These are phyloP conservation scores for Boletus reticuloceps DNA, from an alignment of 768 basidiomycete species.

Conservation along the genomic window DNA sequence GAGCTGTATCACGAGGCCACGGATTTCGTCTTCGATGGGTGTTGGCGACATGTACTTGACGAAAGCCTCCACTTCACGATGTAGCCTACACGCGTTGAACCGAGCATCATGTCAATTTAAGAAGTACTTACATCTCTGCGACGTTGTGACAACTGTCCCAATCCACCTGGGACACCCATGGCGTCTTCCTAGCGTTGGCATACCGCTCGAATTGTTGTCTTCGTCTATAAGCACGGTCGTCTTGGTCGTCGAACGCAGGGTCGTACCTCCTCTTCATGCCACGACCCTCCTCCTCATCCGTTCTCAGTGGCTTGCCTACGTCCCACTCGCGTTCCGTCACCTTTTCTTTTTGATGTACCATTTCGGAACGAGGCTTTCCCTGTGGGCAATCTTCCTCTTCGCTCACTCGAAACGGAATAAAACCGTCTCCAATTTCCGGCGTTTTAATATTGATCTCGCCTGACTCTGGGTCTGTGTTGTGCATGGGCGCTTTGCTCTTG, in stretches of 20 bases:
- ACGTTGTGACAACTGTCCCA: constrained; percentile 76
- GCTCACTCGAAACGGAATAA: too few relatives aligned
- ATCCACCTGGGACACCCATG: constrained; percentile 71
- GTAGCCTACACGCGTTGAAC: constrained; percentile 52
- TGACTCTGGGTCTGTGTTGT: too few relatives aligned
- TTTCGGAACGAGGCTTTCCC: constrained; percentile 14
- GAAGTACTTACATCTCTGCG: constrained; percentile 70
- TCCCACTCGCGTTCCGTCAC: constrained; percentile 41
- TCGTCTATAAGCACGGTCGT: constrained; percentile 20
- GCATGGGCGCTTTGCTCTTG: constrained; percentile 5
- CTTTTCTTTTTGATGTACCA: constrained; percentile 19
- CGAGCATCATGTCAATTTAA: not conserved
- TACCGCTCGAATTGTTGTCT: constrained; percentile 53
- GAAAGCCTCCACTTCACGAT: constrained; percentile 84
- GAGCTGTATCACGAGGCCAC: constrained; percentile 65
- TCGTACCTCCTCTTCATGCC: constrained; percentile 48
- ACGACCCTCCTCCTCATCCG: constrained; percentile 20
- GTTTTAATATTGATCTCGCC: too few relatives aligned
- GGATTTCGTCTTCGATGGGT: constrained; percentile 79
- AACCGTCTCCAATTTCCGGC: too few relatives aligned
- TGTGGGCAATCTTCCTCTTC: constrained; percentile 10
- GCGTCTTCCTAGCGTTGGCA: constrained; percentile 48
- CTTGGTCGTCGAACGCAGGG: constrained; percentile 40
- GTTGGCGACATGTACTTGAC: constrained; percentile 87
- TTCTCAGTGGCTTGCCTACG: constrained; percentile 29